Evolutionary conservation across 1,284 basidiomycete genomes (phyloP), one percentile per base, ranked within the genome.

Genomic region (Naganishia sp.): DNA sequence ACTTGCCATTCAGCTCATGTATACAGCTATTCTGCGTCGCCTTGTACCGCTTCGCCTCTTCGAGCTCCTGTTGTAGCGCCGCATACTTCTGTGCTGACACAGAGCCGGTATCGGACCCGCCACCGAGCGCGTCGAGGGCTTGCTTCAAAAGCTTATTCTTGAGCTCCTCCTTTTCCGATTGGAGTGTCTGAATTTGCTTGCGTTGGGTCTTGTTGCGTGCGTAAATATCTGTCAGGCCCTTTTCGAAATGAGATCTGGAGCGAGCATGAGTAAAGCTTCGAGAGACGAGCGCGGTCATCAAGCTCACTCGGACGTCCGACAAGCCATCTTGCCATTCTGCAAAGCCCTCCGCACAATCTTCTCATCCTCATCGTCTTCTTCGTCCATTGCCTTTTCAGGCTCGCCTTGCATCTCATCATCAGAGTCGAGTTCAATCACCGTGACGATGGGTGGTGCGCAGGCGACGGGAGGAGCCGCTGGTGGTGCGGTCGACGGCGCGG

Each of bases 351-450:
- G 35, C 17, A 39, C 35, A n/a, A 54, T 10, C 9, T 6, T 35
- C 2, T 17, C 21, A 7, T 41, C 52, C 50, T 52, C 50, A 3
- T 39, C 35, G 35, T 39, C 35, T 39, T 39, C 13, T 13, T 39
- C 35, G 35, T 39, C 7, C 7, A 2, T 9, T 13, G 35, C 3
- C 35, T 9, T 39, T 9, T 9, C 7, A 21, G 31, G 6, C 35
- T 41, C 35, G 32, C n/a, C 35, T 11, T 54, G 32, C 52, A 54
- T 41, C 6, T 61, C 58, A n/a, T 61, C 43, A 25, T 61, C 58
- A 7, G 58, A 61, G 21, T 61, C 58, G 23, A 54, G 2, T 35
- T 41, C 58, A 32, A 61, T 61, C 21, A 25, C 25, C 21, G 50
- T 61, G 6, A 61, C 58, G 9, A 25, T 35, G 6, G 35, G n/a